A percentile compares a stretch with the other conserved stretches of the same genome.
Conservation (phyloP, 768 basidiomycete genomes). For the Auricularia auricula-judae region DNA sequence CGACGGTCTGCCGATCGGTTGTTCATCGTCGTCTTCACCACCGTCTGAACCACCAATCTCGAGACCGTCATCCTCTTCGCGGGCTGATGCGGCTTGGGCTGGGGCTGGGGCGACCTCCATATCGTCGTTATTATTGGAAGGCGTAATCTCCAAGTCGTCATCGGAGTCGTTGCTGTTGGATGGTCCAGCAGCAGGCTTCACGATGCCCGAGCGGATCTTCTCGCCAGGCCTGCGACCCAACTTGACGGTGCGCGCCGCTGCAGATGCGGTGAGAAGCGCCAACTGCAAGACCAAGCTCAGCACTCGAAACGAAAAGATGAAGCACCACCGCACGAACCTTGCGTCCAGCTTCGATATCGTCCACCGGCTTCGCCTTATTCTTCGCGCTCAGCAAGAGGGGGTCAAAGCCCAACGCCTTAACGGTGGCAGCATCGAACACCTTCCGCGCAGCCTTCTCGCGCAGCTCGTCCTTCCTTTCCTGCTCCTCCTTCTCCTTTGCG, state of each 20-base stretch:
- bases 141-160: background rate
- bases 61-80: background rate
- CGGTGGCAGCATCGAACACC: conserved; percentile 53
- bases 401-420: conserved; percentile 72
- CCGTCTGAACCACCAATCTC: background rate
- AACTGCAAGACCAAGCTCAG: background rate
- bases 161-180: background rate
- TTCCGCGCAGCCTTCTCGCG: conserved; percentile 22
- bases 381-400: conserved; percentile 23
- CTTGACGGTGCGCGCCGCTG: background rate
- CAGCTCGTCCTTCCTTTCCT: conserved; percentile 9
- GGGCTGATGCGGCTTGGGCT: background rate
- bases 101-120: background rate
- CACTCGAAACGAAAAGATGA: no score
- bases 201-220: background rate
- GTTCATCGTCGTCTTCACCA: background rate
- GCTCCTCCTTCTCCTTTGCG: conserved; percentile 9
- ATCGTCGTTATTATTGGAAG: background rate
- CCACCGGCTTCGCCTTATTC: background rate
- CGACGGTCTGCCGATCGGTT: background rate
- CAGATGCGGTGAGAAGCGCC: background rate
- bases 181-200: background rate
- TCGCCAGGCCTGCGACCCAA: background rate
- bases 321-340: background rate
- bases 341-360: background rate